phyloP scores from a whole-genome alignment of 768 basidiomycete genomes.

The Serendipita sp. region DNA sequence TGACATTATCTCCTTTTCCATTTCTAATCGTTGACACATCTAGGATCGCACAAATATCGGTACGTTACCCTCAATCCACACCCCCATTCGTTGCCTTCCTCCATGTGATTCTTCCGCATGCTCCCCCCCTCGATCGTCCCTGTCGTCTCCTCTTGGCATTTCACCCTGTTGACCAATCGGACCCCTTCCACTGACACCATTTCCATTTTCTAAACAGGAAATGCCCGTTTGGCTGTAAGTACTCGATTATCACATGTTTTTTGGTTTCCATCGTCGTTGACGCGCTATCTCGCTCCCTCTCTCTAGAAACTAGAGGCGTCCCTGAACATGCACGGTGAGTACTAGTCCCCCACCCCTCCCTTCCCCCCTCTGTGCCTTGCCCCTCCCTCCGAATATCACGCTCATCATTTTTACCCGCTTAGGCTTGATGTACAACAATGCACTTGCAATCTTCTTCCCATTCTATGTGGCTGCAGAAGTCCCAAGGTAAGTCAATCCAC shows the following conservation, averaged over 20 bases:
- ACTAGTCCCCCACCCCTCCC: background rate
- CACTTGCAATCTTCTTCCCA: constrained; percentile 2
- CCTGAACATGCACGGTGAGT: background rate
- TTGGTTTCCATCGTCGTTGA: too few relatives aligned
- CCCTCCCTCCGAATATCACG: background rate
- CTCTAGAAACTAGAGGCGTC: background rate
- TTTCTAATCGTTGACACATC: background rate
- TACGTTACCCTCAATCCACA: background rate
- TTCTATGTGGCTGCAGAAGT: background rate
- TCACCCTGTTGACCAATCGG: background rate
- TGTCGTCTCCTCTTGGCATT: background rate
- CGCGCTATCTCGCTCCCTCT: too few relatives aligned
- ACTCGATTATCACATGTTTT: too few relatives aligned
- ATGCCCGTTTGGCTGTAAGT: background rate
- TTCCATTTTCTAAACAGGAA: background rate
- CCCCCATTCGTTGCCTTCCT: too few relatives aligned
- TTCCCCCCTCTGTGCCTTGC: too few relatives aligned
- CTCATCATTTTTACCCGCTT: background rate
- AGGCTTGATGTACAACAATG: background rate
- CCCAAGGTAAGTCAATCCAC: too few relatives aligned
- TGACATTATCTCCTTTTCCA: background rate
- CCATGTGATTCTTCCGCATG: too few relatives aligned
- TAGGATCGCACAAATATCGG: constrained; percentile 6
- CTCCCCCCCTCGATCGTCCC: too few relatives aligned
- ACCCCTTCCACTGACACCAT: too few relatives aligned